Percentiles rank a stretch among this genome's conserved stretches.
phyloP scores from a whole-genome alignment of 192 early-diverging fungal species.

The Coemansia sp. region DNA sequence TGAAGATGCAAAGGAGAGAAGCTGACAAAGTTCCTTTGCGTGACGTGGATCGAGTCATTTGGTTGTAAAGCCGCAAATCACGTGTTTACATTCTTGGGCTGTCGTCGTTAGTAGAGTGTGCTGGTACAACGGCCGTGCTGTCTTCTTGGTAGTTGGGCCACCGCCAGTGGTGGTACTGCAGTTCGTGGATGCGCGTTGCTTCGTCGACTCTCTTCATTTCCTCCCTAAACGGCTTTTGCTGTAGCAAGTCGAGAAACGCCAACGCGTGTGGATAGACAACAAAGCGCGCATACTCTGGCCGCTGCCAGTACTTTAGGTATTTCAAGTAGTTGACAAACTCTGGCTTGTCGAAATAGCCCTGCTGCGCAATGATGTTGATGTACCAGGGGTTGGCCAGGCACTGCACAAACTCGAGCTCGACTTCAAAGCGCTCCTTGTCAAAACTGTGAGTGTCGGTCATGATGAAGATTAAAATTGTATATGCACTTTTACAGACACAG shows the following conservation, averaged over 20 bases:
- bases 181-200: constrained; percentile 69
- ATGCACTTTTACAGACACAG: too few species aligned
- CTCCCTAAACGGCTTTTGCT: constrained; percentile 78
- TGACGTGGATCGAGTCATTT: neutral
- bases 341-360: constrained; percentile 79
- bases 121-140: neutral
- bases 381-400: constrained; percentile 94
- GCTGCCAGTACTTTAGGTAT: constrained; percentile 88
- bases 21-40: neutral
- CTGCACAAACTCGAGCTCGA: constrained; percentile 96
- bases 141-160: constrained; percentile 6
- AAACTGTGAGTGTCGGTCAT: neutral
- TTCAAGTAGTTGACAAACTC: constrained; percentile 87
- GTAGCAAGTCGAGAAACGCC: constrained; percentile 81
- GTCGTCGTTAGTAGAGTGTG: neutral
- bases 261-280: constrained; percentile 89
- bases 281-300: constrained; percentile 87
- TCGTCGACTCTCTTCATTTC: constrained; percentile 71
- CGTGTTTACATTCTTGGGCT: constrained; percentile 9
- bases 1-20: neutral
- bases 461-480: neutral
- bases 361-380: constrained; percentile 87
- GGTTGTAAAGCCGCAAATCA: neutral
- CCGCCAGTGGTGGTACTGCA: constrained; percentile 12
- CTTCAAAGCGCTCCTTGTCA: constrained; percentile 69